phyloP scores from a whole-genome alignment of 352 stramenopile species.

The Phytophthora citrophthora region DNA sequence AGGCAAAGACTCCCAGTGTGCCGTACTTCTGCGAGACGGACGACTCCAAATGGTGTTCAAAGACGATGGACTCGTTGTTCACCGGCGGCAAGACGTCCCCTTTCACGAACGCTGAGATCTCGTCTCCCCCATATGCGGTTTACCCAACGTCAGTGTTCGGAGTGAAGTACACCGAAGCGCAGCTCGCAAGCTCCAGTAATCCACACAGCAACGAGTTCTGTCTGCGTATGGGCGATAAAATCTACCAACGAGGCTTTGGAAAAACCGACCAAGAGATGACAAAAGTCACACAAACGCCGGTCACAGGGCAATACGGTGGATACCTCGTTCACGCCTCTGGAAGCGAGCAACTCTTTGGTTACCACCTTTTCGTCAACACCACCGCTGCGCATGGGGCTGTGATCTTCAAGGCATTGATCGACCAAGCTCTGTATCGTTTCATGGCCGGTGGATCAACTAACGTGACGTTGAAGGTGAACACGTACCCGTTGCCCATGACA shows the following conservation, averaged over 20 bases:
- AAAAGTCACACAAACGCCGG: constrained; percentile 56
- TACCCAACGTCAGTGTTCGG: constrained; percentile 41
- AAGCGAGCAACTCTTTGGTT: constrained; percentile 45
- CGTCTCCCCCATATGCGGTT: constrained; percentile 40
- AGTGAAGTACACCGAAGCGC: constrained; percentile 35
- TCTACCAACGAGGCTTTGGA: constrained; percentile 43
- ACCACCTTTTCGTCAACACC: constrained; percentile 63
- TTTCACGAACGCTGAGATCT: constrained; percentile 41
- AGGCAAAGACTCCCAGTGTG: constrained; percentile 24
- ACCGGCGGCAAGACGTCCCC: constrained; percentile 28
- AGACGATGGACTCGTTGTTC: constrained; percentile 43
- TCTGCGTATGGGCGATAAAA: constrained; percentile 41
- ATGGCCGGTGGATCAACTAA: constrained; percentile 46
- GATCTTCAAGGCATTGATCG: constrained; percentile 63
- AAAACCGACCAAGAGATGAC: constrained; percentile 70
- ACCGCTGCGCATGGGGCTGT: constrained; percentile 46
- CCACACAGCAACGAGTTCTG: constrained; percentile 40
- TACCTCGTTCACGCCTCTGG: constrained; percentile 43
- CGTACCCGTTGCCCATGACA: constrained; percentile 56
- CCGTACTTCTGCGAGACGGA: constrained; percentile 64
- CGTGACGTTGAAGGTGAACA: constrained; percentile 53
- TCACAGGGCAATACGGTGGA: constrained; percentile 45
- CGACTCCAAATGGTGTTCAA: constrained; percentile 54
- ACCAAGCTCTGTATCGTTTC: constrained; percentile 57
- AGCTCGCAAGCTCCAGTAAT: constrained; percentile 26